Evolutionary conservation across 1,139 yeast species (phyloP).

Genomic region (Protomyces lactucae-debilis): DNA sequence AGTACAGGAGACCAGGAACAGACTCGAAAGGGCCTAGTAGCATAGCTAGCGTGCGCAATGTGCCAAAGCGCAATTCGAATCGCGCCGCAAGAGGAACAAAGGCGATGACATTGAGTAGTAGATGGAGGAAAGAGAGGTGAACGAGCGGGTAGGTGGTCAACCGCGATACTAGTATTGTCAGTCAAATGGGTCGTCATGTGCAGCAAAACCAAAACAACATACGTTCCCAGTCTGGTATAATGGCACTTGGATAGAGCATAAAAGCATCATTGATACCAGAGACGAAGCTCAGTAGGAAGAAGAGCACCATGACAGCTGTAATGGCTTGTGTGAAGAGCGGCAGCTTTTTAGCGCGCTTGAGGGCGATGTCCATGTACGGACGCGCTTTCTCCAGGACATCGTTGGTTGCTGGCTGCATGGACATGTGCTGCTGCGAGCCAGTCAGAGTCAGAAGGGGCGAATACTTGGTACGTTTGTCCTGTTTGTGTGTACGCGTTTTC

Average conservation of each 20-base stretch:
- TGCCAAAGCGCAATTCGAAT: slow-evolving; percentile 74
- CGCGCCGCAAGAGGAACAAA: slow-evolving; percentile 55
- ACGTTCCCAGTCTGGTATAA: slow-evolving; percentile 11
- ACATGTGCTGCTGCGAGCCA: neutral
- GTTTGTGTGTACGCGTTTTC: no score
- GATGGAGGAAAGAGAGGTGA: slow-evolving; percentile 59
- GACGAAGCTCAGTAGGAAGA: slow-evolving; percentile 10
- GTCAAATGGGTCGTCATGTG: neutral
- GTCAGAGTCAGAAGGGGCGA: no score
- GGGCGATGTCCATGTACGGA: slow-evolving; percentile 4
- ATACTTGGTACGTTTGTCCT: no score
- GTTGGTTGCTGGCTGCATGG: neutral
- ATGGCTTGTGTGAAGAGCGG: slow-evolving; percentile 12
- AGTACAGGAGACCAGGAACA: slow-evolving; percentile 28
- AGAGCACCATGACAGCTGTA: slow-evolving; percentile 1
- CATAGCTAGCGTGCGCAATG: slow-evolving; percentile 80
- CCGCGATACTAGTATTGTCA: slow-evolving; percentile 44
- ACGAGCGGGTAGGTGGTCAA: slow-evolving; percentile 72
- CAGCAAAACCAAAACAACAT: neutral
- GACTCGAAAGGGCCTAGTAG: slow-evolving; percentile 46
- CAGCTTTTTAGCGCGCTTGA: slow-evolving; percentile 8
- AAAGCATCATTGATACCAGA: slow-evolving; percentile 8
- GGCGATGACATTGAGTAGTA: slow-evolving; percentile 58
- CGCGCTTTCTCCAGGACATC: slow-evolving; percentile 14
- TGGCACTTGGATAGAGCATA: slow-evolving; percentile 7